Percentiles rank a stretch among this genome's conserved stretches.
phyloP scores from a whole-genome alignment of 805 yeast genomes.

The Candida krabiensis region DNA sequence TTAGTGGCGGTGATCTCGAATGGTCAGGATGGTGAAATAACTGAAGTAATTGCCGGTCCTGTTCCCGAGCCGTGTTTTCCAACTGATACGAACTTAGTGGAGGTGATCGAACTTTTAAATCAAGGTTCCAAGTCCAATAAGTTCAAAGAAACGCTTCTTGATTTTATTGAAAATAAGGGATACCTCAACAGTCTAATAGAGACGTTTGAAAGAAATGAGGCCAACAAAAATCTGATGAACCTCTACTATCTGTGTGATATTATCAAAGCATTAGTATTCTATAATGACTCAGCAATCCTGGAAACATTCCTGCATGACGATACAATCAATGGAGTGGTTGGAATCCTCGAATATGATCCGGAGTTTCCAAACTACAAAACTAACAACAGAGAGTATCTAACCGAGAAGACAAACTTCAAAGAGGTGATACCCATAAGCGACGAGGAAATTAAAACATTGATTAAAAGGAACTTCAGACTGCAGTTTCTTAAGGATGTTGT shows the following conservation, averaged over 20 bases:
- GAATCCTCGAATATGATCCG: constrained; percentile 87
- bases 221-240: constrained; percentile 47
- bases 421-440: constrained; percentile 67
- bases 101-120: constrained; percentile 55
- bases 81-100: constrained; percentile 47
- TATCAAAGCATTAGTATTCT: constrained; percentile 65
- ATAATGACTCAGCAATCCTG: constrained; percentile 65
- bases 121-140: constrained; percentile 62
- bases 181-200: constrained; percentile 54
- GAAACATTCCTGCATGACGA: constrained; percentile 58
- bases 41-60: constrained; percentile 82
- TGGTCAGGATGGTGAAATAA: constrained; percentile 49
- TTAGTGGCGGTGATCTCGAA: constrained; percentile 64
- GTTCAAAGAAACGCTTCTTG: constrained; percentile 59
- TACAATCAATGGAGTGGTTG: constrained; percentile 59
- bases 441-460: constrained; percentile 48
- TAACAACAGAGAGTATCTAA: constrained; percentile 68
- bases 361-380: constrained; percentile 81
- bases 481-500: constrained; percentile 87
- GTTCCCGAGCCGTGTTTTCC: constrained; percentile 66
- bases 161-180: constrained; percentile 51
- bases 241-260: constrained; percentile 72
- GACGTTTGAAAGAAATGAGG: constrained; percentile 59
- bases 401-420: constrained; percentile 59
- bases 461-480: constrained; percentile 72